Evolutionary conservation across 371 early-diverging fungal species (phyloP).

Genomic region (Rhizomucor pusillus): DNA sequence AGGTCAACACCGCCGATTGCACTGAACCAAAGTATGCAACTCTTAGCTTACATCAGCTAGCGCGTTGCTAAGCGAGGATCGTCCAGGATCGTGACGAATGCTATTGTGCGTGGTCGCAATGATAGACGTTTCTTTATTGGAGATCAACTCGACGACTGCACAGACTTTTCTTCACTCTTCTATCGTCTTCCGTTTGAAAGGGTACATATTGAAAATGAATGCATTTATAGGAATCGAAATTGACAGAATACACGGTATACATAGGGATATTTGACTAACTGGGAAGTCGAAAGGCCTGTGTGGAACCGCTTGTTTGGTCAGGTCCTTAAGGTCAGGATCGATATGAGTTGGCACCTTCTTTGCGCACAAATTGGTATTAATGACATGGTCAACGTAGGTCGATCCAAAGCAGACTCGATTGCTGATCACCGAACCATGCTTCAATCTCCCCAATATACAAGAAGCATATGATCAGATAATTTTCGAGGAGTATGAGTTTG

Average conservation of each 20-base stretch:
- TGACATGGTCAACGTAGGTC: constrained; percentile 30
- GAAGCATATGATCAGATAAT: constrained; percentile 77
- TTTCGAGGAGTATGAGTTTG: constrained; percentile 84
- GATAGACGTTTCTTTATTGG: constrained; percentile 64
- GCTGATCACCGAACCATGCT: constrained; percentile 77
- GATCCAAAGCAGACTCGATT: constrained; percentile 63
- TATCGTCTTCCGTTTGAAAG: constrained; percentile 81
- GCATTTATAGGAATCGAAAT: not conserved
- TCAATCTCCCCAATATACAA: constrained; percentile 74
- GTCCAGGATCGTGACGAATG: constrained; percentile 38
- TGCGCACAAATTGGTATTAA: not conserved
- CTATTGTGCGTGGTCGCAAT: constrained; percentile 58
- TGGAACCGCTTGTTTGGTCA: constrained; percentile 76
- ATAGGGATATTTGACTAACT: constrained; percentile 72
- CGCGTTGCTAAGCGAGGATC: too few species aligned
- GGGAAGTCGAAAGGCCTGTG: constrained; percentile 75
- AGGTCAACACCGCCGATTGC: constrained; percentile 54
- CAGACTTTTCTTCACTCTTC: constrained; percentile 72
- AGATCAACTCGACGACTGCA: constrained; percentile 65
- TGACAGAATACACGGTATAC: not conserved
- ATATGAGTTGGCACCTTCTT: too few species aligned
- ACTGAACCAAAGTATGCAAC: constrained; percentile 26
- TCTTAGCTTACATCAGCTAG: not conserved
- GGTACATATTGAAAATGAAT: constrained; percentile 23
- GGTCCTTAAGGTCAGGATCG: constrained; percentile 46